Evolutionary conservation across 169 alveolate genomes (phyloP).

Genomic region (Plasmodium inui): DNA sequence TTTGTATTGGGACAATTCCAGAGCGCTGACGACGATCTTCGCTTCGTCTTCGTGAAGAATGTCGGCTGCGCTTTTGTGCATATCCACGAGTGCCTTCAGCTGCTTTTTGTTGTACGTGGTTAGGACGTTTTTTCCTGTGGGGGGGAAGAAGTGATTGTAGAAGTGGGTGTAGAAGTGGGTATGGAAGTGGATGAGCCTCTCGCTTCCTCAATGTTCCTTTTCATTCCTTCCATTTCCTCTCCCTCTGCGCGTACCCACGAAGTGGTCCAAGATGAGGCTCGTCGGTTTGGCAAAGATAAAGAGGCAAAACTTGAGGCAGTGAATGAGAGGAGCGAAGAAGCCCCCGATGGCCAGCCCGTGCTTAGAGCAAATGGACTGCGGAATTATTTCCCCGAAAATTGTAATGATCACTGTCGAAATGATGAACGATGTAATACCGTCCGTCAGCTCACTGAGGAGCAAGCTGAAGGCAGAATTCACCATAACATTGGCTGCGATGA

Average conservation of each 20-base stretch:
- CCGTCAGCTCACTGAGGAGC: slow-evolving; percentile 88
- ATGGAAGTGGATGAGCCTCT: too few relatives aligned
- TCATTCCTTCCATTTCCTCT: too few relatives aligned
- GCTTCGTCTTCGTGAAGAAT: slow-evolving; percentile 82
- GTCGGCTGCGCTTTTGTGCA: slow-evolving; percentile 80
- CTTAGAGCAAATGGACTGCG: slow-evolving; percentile 90
- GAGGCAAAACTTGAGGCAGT: slow-evolving; percentile 75
- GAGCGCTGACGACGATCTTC: slow-evolving; percentile 80
- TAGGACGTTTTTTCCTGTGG: slow-evolving; percentile 75
- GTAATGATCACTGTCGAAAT: slow-evolving; percentile 87
- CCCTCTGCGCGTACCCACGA: slow-evolving; percentile 73
- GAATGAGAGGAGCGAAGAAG: slow-evolving; percentile 83
- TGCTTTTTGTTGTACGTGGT: slow-evolving; percentile 80
- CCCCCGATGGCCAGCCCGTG: slow-evolving; percentile 90
- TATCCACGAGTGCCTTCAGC: slow-evolving; percentile 83
- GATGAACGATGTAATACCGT: slow-evolving; percentile 86
- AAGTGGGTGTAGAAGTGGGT: background rate
- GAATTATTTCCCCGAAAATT: slow-evolving; percentile 91
- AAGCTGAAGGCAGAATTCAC: slow-evolving; percentile 90
- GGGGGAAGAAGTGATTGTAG: background rate
- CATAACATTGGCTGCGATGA: slow-evolving; percentile 90
- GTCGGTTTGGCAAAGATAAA: slow-evolving; percentile 87
- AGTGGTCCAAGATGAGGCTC: slow-evolving; percentile 78
- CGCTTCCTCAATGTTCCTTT: too few relatives aligned
- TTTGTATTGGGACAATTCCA: slow-evolving; percentile 76